Base-by-base conservation (phyloP, 352 stramenopile species). In the Globisporangium echinulatum region DNA sequence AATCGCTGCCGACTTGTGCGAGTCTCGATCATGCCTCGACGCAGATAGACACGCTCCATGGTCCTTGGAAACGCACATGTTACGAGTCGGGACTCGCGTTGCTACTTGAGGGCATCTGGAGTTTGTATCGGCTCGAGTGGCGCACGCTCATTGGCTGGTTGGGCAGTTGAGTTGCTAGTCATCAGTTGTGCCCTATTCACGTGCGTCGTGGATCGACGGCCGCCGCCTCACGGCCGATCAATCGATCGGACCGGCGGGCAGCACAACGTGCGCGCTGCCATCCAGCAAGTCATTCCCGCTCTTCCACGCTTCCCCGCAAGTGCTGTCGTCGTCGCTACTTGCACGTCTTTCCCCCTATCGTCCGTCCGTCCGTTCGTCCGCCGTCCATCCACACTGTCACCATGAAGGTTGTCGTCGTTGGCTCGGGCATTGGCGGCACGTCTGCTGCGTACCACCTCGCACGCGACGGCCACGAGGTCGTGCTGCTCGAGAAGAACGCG, bases 351-450 rank as follows among this genome's bases (percentile, higher is more conserved):
- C n/a, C 40, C 15, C 54, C 49, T 19, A n/a, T 53, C 56, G 8
- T 13, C 7, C 39, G 39, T 17, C 5, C 44, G 44, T 49, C n/a
- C n/a, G n/a, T n/a, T n/a, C n/a, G n/a, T n/a, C n/a, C n/a, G n/a
- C n/a, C 11, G 5, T 49, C 38, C 14, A n/a, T 13, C 46, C 33
- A 13, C 55, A 36, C 46, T 38, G 7, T 25, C 52, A 50, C 19
- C 8, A 94, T 94, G 85, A 94, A 92, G 69, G 71, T 94, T 63
- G 73, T 92, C 57, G 85, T 94, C 37, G 85, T 94, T 39, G 85
- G 85, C 59, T 86, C 79, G 17, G 85, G 85, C 52, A 94, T 94
- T 49, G 82, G 85, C 63, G 85, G 85, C 64, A 92, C 66, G 55
- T 94, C 85, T 25, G 82, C 85, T 36, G 85, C 85, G 54, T 94